A percentile compares a stretch with the other conserved stretches of the same genome.
phyloP scores from a whole-genome alignment of 192 early-diverging fungal species.

The Coemansia sp. region DNA sequence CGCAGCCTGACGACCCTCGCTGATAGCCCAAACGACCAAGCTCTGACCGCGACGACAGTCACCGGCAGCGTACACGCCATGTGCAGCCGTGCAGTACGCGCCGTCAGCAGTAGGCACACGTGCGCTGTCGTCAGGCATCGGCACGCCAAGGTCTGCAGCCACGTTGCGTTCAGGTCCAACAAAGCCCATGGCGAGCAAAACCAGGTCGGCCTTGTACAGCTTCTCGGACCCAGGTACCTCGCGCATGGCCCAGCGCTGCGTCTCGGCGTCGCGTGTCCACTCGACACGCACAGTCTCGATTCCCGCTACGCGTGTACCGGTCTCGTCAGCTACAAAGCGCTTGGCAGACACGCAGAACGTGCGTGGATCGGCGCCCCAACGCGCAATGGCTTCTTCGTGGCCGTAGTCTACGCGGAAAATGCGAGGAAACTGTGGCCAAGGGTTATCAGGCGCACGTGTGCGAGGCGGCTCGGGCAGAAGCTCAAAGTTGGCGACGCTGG shows the following conservation, averaged over 20 bases:
- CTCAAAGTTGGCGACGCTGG: constrained; percentile 95
- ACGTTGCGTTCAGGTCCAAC: constrained; percentile 87
- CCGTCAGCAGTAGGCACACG: constrained; percentile 80
- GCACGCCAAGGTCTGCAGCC: constrained; percentile 72
- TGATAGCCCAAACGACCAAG: constrained; percentile 98
- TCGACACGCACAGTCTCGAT: constrained; percentile 95
- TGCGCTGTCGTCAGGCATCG: constrained; percentile 63
- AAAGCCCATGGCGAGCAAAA: constrained; percentile 96
- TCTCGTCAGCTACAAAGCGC: constrained; percentile 85
- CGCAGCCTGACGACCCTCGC: constrained; percentile 94
- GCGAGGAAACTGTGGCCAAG: constrained; percentile 97
- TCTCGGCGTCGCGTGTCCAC: constrained; percentile 81
- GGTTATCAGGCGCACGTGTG: constrained; percentile 82
- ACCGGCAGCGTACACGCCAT: constrained; percentile 94
- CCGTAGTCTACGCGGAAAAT: constrained; percentile 97
- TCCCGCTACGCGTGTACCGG: constrained; percentile 71
- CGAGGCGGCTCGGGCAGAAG: constrained; percentile 89
- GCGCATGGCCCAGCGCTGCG: constrained; percentile 78
- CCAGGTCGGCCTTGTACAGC: constrained; percentile 85
- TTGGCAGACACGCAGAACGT: constrained; percentile 94
- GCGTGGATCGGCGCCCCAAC: constrained; percentile 93
- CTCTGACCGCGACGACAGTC: constrained; percentile 96
- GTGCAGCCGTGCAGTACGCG: constrained; percentile 73
- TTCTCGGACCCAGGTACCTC: constrained; percentile 84
- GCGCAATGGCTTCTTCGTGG: constrained; percentile 84